Evolutionary conservation across 345 rosid species (phyloP).

Genomic region (Corchorus capsularis): DNA sequence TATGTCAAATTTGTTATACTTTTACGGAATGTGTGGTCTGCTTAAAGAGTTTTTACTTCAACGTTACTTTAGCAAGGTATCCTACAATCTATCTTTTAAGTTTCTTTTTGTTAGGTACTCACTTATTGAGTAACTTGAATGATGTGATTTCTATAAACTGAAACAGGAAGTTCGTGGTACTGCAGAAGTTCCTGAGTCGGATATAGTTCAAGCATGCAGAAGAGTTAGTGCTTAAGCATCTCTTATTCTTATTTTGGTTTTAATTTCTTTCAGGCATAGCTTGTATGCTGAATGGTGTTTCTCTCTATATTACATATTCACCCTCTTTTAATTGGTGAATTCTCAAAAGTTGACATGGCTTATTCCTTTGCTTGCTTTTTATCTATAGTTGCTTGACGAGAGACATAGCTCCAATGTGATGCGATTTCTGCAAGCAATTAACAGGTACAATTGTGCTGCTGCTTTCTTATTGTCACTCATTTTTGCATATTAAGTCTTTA

Average conservation of each 20-base stretch:
- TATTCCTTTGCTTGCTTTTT: constrained; percentile 17
- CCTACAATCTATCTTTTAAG: constrained; percentile 6
- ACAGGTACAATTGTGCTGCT: constrained; percentile 29
- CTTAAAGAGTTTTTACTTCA: constrained; percentile 79
- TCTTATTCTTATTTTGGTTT: background rate
- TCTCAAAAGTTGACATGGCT: constrained; percentile 1
- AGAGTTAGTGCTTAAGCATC: constrained; percentile 47
- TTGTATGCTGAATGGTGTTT: background rate
- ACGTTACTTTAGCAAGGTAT: constrained; percentile 94
- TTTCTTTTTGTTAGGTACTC: constrained; percentile 6
- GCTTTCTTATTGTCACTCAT: background rate
- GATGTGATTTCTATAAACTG: constrained; percentile 23
- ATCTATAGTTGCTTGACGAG: constrained; percentile 74
- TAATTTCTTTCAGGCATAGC: background rate
- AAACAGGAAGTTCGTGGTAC: constrained; percentile 87
- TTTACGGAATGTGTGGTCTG: constrained; percentile 87
- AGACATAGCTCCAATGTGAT: constrained; percentile 73
- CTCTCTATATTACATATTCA: background rate
- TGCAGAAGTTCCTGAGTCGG: constrained; percentile 83
- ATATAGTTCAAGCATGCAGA: constrained; percentile 89
- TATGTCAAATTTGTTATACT: constrained; percentile 72
- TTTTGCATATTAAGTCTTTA: background rate
- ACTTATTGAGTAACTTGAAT: constrained; percentile 1
- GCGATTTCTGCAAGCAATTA: constrained; percentile 73
- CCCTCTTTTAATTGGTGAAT: background rate